These are phyloP conservation scores for Rheum nobile DNA, from an alignment of 148 eudicot species.

Conservation along the genomic window DNA sequence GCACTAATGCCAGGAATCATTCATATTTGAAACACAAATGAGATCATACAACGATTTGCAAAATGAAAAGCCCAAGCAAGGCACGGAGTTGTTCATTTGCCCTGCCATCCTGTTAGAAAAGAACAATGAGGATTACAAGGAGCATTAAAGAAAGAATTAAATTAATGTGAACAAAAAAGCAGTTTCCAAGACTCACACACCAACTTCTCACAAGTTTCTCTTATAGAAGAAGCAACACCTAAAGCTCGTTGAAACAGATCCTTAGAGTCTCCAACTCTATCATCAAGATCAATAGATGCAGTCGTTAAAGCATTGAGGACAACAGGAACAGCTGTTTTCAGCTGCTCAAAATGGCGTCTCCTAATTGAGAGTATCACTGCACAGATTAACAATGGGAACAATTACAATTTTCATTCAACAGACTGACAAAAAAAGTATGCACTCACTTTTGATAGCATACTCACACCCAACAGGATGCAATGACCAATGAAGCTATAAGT, in stretches of 20 bases:
- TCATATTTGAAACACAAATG: slow-evolving; percentile 3
- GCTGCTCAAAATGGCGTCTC: slow-evolving; percentile 73
- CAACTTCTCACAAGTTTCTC: slow-evolving; percentile 49
- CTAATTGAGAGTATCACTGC: slow-evolving; percentile 45
- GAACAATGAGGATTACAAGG: background rate
- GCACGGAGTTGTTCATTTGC: slow-evolving; percentile 42
- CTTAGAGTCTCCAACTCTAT: slow-evolving; percentile 33
- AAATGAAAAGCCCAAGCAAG: slow-evolving; percentile 58
- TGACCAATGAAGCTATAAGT: background rate
- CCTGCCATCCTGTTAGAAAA: slow-evolving; percentile 44
- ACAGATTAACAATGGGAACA: background rate
- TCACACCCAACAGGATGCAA: background rate
- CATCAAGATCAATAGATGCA: slow-evolving; percentile 34
- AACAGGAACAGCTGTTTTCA: slow-evolving; percentile 60
- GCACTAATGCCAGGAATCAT: background rate
- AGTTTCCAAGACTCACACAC: slow-evolving; percentile 31
- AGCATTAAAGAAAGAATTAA: background rate
- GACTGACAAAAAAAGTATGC: background rate
- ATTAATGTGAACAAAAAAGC: background rate
- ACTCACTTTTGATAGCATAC: background rate
- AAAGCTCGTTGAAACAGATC: slow-evolving; percentile 46
- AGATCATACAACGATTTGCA: slow-evolving; percentile 60
- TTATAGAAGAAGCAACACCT: slow-evolving; percentile 48
- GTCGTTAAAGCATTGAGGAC: slow-evolving; percentile 48
- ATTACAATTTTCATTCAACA: background rate